Conservation (phyloP, 106 monocot species). For the Apostasia ramifera region DNA sequence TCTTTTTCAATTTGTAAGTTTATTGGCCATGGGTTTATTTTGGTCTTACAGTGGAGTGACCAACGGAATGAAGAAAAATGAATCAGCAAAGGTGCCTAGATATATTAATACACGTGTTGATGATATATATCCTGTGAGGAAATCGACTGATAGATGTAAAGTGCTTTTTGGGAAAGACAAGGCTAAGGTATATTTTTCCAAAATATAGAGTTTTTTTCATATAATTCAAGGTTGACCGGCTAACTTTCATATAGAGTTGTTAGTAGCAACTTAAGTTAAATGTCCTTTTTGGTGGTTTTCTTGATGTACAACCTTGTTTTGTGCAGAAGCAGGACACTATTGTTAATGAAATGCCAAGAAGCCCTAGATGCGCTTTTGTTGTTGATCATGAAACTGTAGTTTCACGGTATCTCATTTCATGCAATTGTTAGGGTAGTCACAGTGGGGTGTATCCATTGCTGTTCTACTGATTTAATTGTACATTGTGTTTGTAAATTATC, state of each 20-base stretch:
- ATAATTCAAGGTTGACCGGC: background rate
- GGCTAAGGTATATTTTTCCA: constrained; percentile 21
- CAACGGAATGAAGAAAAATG: constrained; percentile 14
- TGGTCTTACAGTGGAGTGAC: constrained; percentile 3
- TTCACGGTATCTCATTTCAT: constrained; percentile 18
- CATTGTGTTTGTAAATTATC: background rate
- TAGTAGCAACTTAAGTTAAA: background rate
- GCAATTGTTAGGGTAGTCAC: background rate
- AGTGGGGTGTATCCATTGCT: background rate
- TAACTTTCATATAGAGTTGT: background rate
- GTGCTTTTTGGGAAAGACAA: constrained; percentile 37
- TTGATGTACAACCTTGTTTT: background rate
- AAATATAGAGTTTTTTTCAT: too few species aligned
- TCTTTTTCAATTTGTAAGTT: too few species aligned
- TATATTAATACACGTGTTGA: constrained; percentile 48
- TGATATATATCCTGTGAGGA: constrained; percentile 53
- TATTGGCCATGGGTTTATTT: background rate
- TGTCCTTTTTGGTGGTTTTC: background rate
- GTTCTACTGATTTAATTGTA: background rate
- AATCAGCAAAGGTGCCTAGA: constrained; percentile 34
- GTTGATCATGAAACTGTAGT: constrained; percentile 3
- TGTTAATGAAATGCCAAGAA: background rate
- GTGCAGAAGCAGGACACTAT: constrained; percentile 23
- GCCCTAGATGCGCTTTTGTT: constrained; percentile 2
- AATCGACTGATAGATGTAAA: constrained; percentile 50